These are phyloP conservation scores for Hymenoscyphus albidus DNA, from an alignment of 2,329 filamentous ascomycete genomes.

Conservation along the genomic window DNA sequence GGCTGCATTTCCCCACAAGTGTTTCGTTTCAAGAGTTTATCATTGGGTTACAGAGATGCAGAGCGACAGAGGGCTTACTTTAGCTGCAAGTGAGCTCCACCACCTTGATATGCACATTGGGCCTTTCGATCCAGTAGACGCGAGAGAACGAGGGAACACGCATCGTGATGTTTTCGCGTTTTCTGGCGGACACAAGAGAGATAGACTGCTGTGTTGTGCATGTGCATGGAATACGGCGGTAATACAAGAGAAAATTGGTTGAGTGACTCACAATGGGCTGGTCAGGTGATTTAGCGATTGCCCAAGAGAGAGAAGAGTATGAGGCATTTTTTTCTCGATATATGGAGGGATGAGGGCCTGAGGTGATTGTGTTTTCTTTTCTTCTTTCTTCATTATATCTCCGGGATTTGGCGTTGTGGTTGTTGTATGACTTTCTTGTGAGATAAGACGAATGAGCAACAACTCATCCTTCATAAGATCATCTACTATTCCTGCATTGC, in stretches of 20 bases:
- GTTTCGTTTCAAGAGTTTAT: conserved; percentile 8
- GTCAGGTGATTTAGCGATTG: conserved; percentile 12
- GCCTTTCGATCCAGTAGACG: conserved; percentile 25
- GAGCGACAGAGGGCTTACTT: neutral
- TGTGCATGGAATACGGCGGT: conserved; percentile 8
- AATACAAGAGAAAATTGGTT: neutral
- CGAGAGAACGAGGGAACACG: conserved; percentile 19
- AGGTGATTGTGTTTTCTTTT: neutral
- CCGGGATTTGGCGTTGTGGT: neutral
- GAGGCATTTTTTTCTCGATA: conserved; percentile 3
- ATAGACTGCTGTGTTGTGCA: conserved; percentile 5
- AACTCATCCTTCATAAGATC: conserved; percentile 3
- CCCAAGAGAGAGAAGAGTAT: neutral
- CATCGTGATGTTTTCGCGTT: conserved; percentile 31
- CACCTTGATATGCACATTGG: conserved; percentile 2
- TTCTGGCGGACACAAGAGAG: conserved; percentile 6
- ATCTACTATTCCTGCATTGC: conserved; percentile 5
- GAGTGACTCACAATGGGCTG: conserved; percentile 4
- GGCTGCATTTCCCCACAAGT: conserved; percentile 4
- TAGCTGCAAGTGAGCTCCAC: conserved; percentile 11
- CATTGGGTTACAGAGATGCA: conserved; percentile 2
- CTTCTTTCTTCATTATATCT: neutral
- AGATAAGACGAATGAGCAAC: conserved; percentile 3
- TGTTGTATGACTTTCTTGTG: conserved; percentile 2
- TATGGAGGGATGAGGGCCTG: conserved; percentile 4